Evolutionary conservation across 352 stramenopile species (phyloP).

Genomic region (Globisporangium abappressorium): DNA sequence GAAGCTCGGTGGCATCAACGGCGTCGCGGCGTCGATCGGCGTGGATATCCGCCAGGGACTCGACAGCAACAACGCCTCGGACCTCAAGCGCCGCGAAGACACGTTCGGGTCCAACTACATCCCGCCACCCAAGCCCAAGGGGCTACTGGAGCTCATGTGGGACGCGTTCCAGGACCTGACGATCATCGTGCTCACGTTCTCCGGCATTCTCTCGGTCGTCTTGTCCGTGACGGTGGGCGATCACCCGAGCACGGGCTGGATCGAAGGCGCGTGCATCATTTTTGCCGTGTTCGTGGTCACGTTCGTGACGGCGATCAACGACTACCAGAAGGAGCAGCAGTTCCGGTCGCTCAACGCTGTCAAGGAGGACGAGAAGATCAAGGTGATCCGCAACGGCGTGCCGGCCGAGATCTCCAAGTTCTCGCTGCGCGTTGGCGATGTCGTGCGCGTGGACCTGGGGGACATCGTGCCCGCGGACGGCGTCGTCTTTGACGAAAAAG

Average conservation of each 20-base stretch:
- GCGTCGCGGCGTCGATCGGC: conserved; percentile 41
- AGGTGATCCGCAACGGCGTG: conserved; percentile 72
- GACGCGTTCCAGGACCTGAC: conserved; percentile 86
- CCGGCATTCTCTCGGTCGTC: conserved; percentile 55
- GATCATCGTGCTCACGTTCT: conserved; percentile 60
- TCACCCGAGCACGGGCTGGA: conserved; percentile 70
- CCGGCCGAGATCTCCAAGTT: conserved; percentile 68
- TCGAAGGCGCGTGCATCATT: conserved; percentile 91
- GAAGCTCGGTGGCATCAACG: conserved; percentile 51
- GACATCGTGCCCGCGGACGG: conserved; percentile 91
- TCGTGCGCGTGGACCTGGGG: conserved; percentile 78
- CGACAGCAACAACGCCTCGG: conserved; percentile 39
- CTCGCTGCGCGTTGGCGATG: conserved; percentile 85
- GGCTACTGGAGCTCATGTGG: conserved; percentile 80
- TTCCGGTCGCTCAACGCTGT: conserved; percentile 85
- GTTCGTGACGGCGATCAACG: conserved; percentile 88
- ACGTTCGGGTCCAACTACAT: conserved; percentile 74
- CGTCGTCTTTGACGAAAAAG: conserved; percentile 86
- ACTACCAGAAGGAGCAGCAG: conserved; percentile 91
- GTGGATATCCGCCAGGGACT: conserved; percentile 50
- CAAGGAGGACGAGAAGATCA: conserved; percentile 85
- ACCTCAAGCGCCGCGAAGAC: conserved; percentile 51
- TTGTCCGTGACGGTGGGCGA: conserved; percentile 51
- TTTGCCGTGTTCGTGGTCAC: conserved; percentile 89
- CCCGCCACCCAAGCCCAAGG: conserved; percentile 42